Evolutionary conservation across 768 basidiomycete genomes (phyloP).

Genomic region (Serendipita sp.): DNA sequence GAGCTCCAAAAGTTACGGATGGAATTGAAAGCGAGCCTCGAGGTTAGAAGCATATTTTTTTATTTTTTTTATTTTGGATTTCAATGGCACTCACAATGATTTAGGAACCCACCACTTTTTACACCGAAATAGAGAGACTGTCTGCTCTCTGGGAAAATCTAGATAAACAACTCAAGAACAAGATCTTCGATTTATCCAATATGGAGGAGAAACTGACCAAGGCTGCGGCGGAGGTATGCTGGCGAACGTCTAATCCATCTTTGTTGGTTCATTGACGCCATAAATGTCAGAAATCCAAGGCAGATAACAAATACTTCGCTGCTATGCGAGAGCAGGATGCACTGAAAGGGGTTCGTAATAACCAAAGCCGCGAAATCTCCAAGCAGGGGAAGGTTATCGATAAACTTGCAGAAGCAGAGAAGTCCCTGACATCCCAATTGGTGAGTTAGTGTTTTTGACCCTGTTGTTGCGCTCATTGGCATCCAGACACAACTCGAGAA

Average conservation of each 20-base stretch:
- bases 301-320: slow-evolving; percentile 86
- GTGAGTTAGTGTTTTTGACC: slow-evolving; percentile 25
- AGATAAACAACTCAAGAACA: slow-evolving; percentile 65
- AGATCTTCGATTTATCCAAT: slow-evolving; percentile 62
- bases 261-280: not conserved
- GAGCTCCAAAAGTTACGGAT: slow-evolving; percentile 47
- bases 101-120: slow-evolving; percentile 61
- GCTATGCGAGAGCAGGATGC: slow-evolving; percentile 83
- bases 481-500: slow-evolving; percentile 28
- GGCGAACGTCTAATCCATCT: not conserved
- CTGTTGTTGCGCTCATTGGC: not conserved
- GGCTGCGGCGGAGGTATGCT: slow-evolving; percentile 43
- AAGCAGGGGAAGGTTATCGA: slow-evolving; percentile 52
- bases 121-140: slow-evolving; percentile 69
- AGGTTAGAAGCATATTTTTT: not conserved
- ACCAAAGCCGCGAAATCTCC: slow-evolving; percentile 35
- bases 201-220: slow-evolving; percentile 60
- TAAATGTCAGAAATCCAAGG: slow-evolving; percentile 66
- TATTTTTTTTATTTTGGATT: not conserved
- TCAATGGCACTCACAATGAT: not conserved
- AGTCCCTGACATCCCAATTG: slow-evolving; percentile 37
- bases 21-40: slow-evolving; percentile 16
- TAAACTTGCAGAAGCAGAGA: slow-evolving; percentile 44
- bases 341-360: slow-evolving; percentile 58
- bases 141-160: slow-evolving; percentile 76